Base-by-base conservation (phyloP, 805 yeast genomes). In the Nadsonia fulvescens region DNA sequence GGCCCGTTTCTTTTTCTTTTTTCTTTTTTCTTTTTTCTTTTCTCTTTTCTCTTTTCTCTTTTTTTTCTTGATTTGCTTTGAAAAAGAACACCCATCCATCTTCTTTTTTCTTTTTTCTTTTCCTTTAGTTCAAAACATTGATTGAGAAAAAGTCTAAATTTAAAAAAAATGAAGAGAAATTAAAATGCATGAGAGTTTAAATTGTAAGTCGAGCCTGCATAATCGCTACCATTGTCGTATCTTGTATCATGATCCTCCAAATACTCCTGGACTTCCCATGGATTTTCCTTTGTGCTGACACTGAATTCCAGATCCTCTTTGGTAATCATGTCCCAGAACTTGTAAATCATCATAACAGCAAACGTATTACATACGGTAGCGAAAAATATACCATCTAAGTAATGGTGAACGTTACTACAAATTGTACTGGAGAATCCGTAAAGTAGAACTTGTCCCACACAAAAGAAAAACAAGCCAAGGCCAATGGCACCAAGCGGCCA, bases 241-340 rank as follows among this genome's bases (percentile, higher is more conserved):
- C 44, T 25, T 4, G 28, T 33, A 10, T 30, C 24, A 6, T 34
- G 40, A 9, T 45, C 51, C 8, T 45, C 52, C 21, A 37, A 33
- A 5, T 32, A 32, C 27, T 45, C 46, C 40, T 49, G 47, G 29
- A 42, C 36, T 18, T 51, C 56, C 51, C 55, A 51, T 13, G 36
- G 57, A 11, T 51, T 56, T 34, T 58, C 66, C 32, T 54, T 54
- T 19, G 57, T 56, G 32, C 68, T 61, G 27, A 79, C 89, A 25
- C 81, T 68, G 49, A 86, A 89, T 52, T 86, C 98, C 39, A 86
- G 68, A 47, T 89, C 96, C 42, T 86, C 96, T 31, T 72, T 70
- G 8, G 96, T 89, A 27, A 86, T 73, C 64, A 83, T 81, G 43
- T 83, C 95, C 94, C 96, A 86, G 39, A 70, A 79, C 52, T 89